phyloP scores from a whole-genome alignment of 31 red algal species.

The Odonthalia washingtoniensis region DNA sequence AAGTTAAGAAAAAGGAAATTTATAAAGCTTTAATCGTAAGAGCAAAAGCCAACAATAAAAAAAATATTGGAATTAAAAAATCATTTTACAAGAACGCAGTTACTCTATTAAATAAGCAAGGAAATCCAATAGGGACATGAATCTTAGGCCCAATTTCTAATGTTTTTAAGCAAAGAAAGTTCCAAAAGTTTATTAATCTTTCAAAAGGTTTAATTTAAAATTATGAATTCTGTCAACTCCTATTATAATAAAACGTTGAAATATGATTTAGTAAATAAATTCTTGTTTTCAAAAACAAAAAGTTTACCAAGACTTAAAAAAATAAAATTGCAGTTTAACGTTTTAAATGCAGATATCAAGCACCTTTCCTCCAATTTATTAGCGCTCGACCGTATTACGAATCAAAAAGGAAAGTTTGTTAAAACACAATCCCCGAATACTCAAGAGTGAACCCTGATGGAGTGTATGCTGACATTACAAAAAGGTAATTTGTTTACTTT shows the following conservation, averaged over 20 bases:
- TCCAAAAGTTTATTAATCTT: background rate
- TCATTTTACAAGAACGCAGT: constrained; percentile 8
- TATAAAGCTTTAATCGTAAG: constrained; percentile 17
- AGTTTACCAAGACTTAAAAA: constrained; percentile 8
- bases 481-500: constrained; percentile 23
- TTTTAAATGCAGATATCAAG: background rate
- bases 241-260: background rate
- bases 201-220: constrained; percentile 22
- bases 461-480: background rate
- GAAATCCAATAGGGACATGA: background rate
- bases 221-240: background rate
- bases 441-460: no score
- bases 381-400: background rate
- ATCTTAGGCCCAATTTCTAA: constrained; percentile 27
- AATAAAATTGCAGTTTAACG: constrained; percentile 1
- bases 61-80: background rate
- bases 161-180: background rate
- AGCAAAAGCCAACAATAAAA: constrained; percentile 12
- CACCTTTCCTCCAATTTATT: background rate
- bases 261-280: constrained; percentile 24
- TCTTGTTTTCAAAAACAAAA: background rate
- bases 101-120: constrained; percentile 21
- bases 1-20: constrained; percentile 22
- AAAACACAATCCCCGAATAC: constrained; percentile 2
- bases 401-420: background rate